A percentile compares a stretch with the other conserved stretches of the same genome.
phyloP scores from a whole-genome alignment of 2,329 filamentous ascomycete genomes.

The Orbilia ellipsospora region DNA sequence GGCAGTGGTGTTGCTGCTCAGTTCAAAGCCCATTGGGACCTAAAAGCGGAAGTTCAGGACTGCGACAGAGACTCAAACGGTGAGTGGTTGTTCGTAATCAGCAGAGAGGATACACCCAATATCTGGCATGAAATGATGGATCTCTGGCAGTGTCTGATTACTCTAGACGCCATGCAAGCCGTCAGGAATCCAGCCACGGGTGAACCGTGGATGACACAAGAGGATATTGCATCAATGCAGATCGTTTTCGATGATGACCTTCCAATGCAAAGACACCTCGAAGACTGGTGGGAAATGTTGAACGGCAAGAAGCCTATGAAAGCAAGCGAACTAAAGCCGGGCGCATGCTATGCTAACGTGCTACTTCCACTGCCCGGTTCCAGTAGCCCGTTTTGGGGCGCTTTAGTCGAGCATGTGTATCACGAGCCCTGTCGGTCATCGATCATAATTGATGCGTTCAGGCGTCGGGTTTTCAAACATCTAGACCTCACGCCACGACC shows the following conservation, averaged over 20 bases:
- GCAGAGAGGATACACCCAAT: background rate
- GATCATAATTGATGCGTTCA: too few species aligned
- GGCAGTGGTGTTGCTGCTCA: background rate
- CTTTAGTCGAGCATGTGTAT: background rate
- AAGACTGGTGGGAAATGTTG: background rate
- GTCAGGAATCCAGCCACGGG: background rate
- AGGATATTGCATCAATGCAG: background rate
- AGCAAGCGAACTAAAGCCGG: background rate
- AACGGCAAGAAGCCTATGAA: background rate
- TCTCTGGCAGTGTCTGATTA: background rate
- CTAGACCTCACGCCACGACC: too few species aligned
- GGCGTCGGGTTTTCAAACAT: too few species aligned
- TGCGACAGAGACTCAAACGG: background rate
- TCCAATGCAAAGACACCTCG: background rate
- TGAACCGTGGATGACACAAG: background rate
- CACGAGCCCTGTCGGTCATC: too few species aligned
- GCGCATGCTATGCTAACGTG: background rate
- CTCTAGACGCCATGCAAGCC: background rate
- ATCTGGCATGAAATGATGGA: background rate
- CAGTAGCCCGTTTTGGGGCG: background rate
- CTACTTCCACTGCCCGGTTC: background rate
- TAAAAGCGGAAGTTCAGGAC: background rate
- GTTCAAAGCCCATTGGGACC: constrained; percentile 1
- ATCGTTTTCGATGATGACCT: background rate
- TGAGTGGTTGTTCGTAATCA: background rate